phyloP scores from a whole-genome alignment of 2,329 filamentous ascomycete species.

The Penicillium sp. region DNA sequence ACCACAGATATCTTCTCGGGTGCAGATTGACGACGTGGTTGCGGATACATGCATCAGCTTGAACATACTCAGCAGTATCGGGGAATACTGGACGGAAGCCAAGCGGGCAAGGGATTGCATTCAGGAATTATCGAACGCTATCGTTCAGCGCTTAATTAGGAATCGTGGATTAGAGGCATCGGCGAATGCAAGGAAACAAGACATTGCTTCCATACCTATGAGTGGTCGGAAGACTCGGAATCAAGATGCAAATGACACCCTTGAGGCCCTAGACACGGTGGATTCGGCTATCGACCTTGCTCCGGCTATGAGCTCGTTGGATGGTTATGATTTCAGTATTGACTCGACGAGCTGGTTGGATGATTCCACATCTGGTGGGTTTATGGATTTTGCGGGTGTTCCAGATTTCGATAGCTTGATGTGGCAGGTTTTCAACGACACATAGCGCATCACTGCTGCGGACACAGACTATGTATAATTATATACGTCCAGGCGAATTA shows the following conservation, averaged over 20 bases:
- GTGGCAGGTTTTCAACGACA: conserved; percentile 28
- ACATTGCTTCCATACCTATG: not conserved
- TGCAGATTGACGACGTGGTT: conserved; percentile 44
- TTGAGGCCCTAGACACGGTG: not conserved
- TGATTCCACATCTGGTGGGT: conserved; percentile 23
- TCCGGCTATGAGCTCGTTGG: conserved; percentile 18
- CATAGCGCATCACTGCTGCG: not conserved
- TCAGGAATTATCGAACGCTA: conserved; percentile 29
- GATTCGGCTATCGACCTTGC: conserved; percentile 9
- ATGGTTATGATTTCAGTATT: conserved; percentile 6
- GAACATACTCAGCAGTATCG: conserved; percentile 53
- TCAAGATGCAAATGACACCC: not conserved
- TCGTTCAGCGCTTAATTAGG: conserved; percentile 25
- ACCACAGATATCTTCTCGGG: conserved; percentile 41
- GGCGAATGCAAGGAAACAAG: not conserved
- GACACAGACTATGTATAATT: too few species aligned
- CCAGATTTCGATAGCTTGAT: conserved; percentile 33
- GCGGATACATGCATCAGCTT: conserved; percentile 45
- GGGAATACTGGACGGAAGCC: conserved; percentile 55
- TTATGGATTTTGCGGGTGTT: conserved; percentile 26
- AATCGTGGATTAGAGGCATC: conserved; percentile 13
- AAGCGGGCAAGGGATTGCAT: conserved; percentile 32
- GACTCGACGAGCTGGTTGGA: conserved; percentile 23
- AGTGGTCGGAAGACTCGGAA: not conserved
- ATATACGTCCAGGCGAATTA: too few species aligned